A percentile compares a stretch with the other conserved stretches of the same genome.
phyloP scores from a whole-genome alignment of 2,329 filamentous ascomycete genomes.

The Pseudogymnoascus sp. region DNA sequence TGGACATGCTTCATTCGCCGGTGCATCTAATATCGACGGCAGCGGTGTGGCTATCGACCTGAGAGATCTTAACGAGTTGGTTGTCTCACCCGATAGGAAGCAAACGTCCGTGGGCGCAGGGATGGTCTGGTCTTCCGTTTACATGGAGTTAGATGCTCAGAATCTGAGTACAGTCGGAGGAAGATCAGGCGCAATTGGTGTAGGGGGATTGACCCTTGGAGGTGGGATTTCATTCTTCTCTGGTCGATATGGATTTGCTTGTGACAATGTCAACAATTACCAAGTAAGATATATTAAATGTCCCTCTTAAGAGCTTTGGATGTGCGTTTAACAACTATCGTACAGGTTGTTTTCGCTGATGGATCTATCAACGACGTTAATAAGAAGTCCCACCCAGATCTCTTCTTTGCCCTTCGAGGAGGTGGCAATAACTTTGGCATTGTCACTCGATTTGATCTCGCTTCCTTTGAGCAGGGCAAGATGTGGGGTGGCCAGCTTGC shows the following conservation, averaged over 20 bases:
- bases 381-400: constrained; percentile 20
- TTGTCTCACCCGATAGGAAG: constrained; percentile 8
- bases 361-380: constrained; percentile 23
- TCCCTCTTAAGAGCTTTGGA: constrained; percentile 15
- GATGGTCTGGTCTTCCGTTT: constrained; percentile 17
- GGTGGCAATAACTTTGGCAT: constrained; percentile 22
- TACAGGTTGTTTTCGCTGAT: constrained; percentile 18
- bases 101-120: constrained; percentile 15
- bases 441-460: constrained; percentile 26
- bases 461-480: constrained; percentile 25
- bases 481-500: background rate
- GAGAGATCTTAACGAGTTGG: constrained; percentile 11
- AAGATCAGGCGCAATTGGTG: constrained; percentile 19
- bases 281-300: constrained; percentile 5
- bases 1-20: constrained; percentile 25
- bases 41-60: constrained; percentile 17
- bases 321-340: constrained; percentile 16
- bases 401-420: constrained; percentile 24
- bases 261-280: constrained; percentile 24
- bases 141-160: constrained; percentile 14
- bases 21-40: constrained; percentile 16
- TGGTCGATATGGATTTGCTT: constrained; percentile 27
- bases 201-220: constrained; percentile 30
- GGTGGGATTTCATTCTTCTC: constrained; percentile 25
- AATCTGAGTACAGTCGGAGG: constrained; percentile 16